These are phyloP conservation scores for Leucosporidium creatinivorum DNA, from an alignment of 768 basidiomycete species.

Conservation along the genomic window DNA sequence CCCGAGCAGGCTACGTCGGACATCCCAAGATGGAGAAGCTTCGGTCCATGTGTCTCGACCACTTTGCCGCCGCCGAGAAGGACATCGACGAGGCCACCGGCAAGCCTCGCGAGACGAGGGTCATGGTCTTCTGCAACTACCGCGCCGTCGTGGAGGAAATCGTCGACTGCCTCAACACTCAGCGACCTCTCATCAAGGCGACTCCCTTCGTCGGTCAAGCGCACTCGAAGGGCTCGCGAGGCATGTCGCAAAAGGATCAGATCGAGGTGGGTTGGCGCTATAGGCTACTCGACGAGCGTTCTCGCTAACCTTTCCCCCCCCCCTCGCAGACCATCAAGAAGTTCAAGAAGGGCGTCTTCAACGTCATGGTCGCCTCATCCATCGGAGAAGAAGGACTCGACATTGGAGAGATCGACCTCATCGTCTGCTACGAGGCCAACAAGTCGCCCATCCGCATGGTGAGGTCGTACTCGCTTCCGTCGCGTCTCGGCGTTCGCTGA, in stretches of 20 bases:
- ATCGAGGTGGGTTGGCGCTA: conserved; percentile 69
- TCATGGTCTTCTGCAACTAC: conserved; percentile 92
- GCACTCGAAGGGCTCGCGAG: conserved; percentile 71
- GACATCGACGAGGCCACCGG: conserved; percentile 35
- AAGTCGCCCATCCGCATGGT: conserved; percentile 97
- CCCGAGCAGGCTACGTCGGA: conserved; percentile 36
- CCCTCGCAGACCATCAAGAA: conserved; percentile 63
- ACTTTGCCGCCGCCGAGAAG: conserved; percentile 55
- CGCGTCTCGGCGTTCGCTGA: not conserved
- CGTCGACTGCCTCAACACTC: conserved; percentile 65
- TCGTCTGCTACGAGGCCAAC: conserved; percentile 92
- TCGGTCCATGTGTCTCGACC: conserved; percentile 62
- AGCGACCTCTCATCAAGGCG: conserved; percentile 64
- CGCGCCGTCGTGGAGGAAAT: conserved; percentile 87
- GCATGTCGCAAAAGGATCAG: conserved; percentile 85
- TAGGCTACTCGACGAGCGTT: no score
- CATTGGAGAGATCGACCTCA: conserved; percentile 93
- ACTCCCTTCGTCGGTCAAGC: conserved; percentile 87
- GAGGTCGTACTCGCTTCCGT: conserved; percentile 40
- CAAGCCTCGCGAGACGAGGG: conserved; percentile 45
- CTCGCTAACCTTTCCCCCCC: not conserved
- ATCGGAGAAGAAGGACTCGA: conserved; percentile 98
- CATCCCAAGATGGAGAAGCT: conserved; percentile 93
- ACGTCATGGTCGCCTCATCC: conserved; percentile 88
- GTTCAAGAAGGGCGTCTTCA: conserved; percentile 80